Percentiles rank a stretch among this genome's conserved stretches.
Conservation (phyloP, 805 yeast species). For the Candida glaebosa region DNA sequence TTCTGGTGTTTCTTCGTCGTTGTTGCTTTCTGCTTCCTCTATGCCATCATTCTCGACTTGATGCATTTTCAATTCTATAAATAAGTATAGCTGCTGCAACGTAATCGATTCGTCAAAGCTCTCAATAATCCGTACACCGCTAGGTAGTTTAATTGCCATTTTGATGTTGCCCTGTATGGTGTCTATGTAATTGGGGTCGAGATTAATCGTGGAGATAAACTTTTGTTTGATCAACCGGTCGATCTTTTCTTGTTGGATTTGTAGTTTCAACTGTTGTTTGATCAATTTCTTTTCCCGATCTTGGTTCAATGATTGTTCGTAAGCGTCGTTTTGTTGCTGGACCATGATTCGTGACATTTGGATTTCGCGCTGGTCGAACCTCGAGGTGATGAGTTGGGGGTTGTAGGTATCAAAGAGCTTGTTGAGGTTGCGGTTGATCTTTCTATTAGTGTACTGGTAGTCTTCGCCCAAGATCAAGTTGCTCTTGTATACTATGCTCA, state of each 20-base stretch:
- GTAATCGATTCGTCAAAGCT: conserved; percentile 38
- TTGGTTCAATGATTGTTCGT: conserved; percentile 36
- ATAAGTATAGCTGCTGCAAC: conserved; percentile 47
- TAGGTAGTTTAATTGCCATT: conserved; percentile 54
- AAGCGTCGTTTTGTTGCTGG: conserved; percentile 43
- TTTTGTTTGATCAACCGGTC: conserved; percentile 8
- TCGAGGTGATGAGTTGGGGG: conserved; percentile 37
- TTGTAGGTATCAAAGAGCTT: conserved; percentile 26
- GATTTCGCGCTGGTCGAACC: conserved; percentile 38
- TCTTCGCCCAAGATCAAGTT: conserved; percentile 20
- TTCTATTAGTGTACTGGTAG: conserved; percentile 19
- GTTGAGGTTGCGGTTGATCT: conserved; percentile 20
- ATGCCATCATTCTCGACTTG: conserved; percentile 11
- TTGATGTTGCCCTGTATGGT: conserved; percentile 10
- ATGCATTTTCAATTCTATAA: conserved; percentile 41
- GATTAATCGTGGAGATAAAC: conserved; percentile 6
- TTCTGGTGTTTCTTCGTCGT: conserved; percentile 10
- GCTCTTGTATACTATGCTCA: conserved; percentile 35
- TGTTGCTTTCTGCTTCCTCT: conserved; percentile 15
- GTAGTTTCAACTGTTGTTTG: conserved; percentile 23
- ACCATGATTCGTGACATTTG: conserved; percentile 36
- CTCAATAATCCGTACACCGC: conserved; percentile 48
- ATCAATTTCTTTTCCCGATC: conserved; percentile 54
- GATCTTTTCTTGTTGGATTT: conserved; percentile 14
- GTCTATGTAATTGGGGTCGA: conserved; percentile 1